Evolutionary conservation across 2,329 filamentous ascomycete genomes (phyloP).

Genomic region (Colletotrichum melonis): DNA sequence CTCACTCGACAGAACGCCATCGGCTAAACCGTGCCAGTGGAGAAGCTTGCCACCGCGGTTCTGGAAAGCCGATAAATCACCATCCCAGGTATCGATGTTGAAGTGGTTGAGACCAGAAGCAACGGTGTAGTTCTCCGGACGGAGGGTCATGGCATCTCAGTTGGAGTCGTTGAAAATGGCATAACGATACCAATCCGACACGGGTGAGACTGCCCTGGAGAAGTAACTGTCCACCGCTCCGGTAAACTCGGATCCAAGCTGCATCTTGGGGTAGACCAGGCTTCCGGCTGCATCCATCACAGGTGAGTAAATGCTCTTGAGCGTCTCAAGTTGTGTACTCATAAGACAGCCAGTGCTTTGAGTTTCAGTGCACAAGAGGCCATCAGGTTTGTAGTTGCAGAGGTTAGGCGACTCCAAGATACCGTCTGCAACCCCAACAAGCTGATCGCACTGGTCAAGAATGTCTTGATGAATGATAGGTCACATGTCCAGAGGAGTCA

Average conservation of each 20-base stretch:
- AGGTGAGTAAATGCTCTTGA: conserved; percentile 46
- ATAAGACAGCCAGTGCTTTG: background rate
- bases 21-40: conserved; percentile 57
- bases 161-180: conserved; percentile 52
- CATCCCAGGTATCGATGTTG: conserved; percentile 50
- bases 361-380: conserved; percentile 49
- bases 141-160: conserved; percentile 49
- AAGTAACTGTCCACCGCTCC: conserved; percentile 49
- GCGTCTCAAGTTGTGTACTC: conserved; percentile 49
- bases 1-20: conserved; percentile 54
- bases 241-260: conserved; percentile 63
- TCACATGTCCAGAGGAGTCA: conserved; percentile 39
- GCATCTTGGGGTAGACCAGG: conserved; percentile 55
- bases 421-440: conserved; percentile 61
- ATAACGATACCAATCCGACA: conserved; percentile 49
- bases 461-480: conserved; percentile 25
- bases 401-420: conserved; percentile 58
- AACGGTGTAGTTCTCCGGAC: conserved; percentile 46
- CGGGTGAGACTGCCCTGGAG: conserved; percentile 39
- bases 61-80: conserved; percentile 52
- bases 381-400: conserved; percentile 56
- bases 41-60: conserved; percentile 55
- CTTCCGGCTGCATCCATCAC: conserved; percentile 44
- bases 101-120: conserved; percentile 49
- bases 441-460: conserved; percentile 58